Evolutionary conservation across 495 filamentous ascomycete species (phyloP), one percentile per base, ranked within the genome.

Genomic region (Penicilliopsis zonata): DNA sequence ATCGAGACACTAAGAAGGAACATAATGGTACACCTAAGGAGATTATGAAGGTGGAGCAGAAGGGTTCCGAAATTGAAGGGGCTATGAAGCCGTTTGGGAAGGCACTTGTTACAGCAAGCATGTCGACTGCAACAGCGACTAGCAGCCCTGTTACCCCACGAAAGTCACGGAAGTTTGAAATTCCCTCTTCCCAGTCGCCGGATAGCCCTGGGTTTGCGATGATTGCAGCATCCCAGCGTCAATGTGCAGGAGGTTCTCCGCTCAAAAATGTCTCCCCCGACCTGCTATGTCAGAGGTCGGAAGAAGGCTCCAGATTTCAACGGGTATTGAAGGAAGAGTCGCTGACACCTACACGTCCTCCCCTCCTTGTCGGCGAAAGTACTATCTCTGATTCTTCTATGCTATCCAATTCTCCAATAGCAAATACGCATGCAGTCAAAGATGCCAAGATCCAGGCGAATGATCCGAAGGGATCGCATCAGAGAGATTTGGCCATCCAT

Each of bases 141-240:
- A n/a, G n/a, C n/a, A n/a, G n/a, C n/a, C 55, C 45, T 18, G 31
- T 46, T 3, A 66, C 59, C 1, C 62, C 62, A 4, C 47, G 37
- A 33, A 63, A 63, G 35, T 13, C 26, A 16, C 41, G 40, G 17
- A 53, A 31, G 22, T 36, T 46, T 13, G 60, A 62, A 33, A 61
- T 66, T 33, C 62, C 58, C 3, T 66, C 62, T 5, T 64, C 59
- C 4, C 62, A 66, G 27, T 63, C 62, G 10, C 62, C 62, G 3
- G 58, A 64, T 47, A 62, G 59, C 18, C 60, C 62, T 15, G 53
- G 53, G 2, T 22, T 63, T 9, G 48, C 52, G 5, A 42, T 61
- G 13, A 55, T 64, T 15, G 52, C 60, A 12, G 54, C 61, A 12
- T 60, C 62, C 2, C 52, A 59, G 31, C 58, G 61, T 25, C 49